A percentile compares a stretch with the other conserved stretches of the same genome.
phyloP scores from a whole-genome alignment of 345 rosid genomes.

The Corymbia maculata region DNA sequence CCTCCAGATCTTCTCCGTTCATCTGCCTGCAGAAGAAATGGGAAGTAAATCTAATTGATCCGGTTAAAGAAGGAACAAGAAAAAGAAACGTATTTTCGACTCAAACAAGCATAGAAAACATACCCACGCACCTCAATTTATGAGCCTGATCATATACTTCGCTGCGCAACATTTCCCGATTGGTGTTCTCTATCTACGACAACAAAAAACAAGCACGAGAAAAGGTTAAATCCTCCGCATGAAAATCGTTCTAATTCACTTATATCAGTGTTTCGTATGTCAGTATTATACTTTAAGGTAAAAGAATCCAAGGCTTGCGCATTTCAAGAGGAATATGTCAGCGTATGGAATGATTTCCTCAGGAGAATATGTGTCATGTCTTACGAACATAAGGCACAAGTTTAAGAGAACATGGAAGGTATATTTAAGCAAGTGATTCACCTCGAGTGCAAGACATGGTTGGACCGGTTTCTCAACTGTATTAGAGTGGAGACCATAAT shows the following conservation, averaged over 20 bases:
- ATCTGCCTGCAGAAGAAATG: constrained; percentile 1
- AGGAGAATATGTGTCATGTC: background rate
- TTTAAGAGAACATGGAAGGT: background rate
- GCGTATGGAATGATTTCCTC: background rate
- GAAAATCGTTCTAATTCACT: background rate
- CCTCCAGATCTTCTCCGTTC: constrained; percentile 19
- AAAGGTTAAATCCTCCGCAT: background rate
- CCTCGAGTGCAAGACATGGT: background rate
- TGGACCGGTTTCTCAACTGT: background rate
- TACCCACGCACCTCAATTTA: background rate
- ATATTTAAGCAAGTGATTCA: background rate
- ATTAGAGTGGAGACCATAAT: background rate
- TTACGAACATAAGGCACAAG: background rate
- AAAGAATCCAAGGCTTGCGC: background rate
- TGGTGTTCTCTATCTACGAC: background rate
- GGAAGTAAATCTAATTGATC: background rate
- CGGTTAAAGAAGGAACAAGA: background rate
- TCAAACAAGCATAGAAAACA: background rate
- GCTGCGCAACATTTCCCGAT: background rate
- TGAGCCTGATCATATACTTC: background rate
- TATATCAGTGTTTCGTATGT: background rate
- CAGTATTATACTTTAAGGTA: background rate
- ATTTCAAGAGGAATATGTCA: background rate
- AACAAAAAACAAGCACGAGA: background rate
- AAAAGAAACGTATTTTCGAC: background rate